phyloP scores from a whole-genome alignment of 2,329 filamentous ascomycete genomes.

The Fusarium denticulatum region DNA sequence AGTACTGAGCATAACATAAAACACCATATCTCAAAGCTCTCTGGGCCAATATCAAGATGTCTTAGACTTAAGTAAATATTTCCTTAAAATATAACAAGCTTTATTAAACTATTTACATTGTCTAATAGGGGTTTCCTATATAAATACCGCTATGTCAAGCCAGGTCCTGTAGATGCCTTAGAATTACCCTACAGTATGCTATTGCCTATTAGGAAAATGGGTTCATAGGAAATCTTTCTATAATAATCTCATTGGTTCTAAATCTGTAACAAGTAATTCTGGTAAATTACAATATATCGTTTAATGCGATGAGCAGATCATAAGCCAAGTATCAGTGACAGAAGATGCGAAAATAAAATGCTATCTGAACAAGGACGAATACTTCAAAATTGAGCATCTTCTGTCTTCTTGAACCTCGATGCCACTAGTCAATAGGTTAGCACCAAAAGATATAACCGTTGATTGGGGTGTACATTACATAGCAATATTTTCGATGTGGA shows the following conservation, averaged over 20 bases:
- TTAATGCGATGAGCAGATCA: too few species aligned
- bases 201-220: too few species aligned
- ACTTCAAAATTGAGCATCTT: too few species aligned
- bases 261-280: fast-evolving
- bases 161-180: not conserved
- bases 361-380: not conserved
- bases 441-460: not conserved
- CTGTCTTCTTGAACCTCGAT: fast-evolving
- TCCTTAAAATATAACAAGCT: not conserved
- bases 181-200: too few species aligned
- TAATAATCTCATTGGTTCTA: too few species aligned
- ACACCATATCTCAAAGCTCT: fast-evolving
- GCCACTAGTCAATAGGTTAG: fast-evolving
- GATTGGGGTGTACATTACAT: not conserved
- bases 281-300: too few species aligned
- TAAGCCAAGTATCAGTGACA: fast-evolving
- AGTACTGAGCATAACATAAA: fast-evolving
- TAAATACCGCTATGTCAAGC: not conserved
- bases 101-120: too few species aligned
- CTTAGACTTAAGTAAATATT: fast-evolving
- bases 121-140: too few species aligned
- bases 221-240: too few species aligned
- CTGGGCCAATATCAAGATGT: not conserved
- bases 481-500: not conserved
- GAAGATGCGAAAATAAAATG: not conserved